phyloP scores from a whole-genome alignment of 2,329 filamentous ascomycete species.

The Hypoxylon sp. region DNA sequence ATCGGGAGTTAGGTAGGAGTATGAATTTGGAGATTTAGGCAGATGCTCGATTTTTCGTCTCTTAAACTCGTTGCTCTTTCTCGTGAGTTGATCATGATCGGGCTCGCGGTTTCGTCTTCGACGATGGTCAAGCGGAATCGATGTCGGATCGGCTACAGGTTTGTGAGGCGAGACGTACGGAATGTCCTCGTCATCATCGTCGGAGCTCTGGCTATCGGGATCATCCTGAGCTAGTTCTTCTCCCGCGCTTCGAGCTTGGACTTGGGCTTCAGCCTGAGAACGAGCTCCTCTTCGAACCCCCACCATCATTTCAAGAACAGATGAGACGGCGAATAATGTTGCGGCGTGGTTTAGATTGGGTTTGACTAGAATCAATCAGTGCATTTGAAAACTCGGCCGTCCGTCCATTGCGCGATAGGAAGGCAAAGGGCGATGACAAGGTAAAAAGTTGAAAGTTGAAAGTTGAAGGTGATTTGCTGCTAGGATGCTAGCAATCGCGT shows the following conservation, averaged over 20 bases:
- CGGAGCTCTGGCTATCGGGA: constrained; percentile 30
- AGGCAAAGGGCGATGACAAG: no score
- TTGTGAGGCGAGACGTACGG: constrained; percentile 34
- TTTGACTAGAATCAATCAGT: background rate
- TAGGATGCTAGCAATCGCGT: no score
- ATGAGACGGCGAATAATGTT: background rate
- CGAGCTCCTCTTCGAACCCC: constrained; percentile 23
- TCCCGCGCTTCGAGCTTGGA: constrained; percentile 6
- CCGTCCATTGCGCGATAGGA: background rate
- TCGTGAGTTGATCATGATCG: background rate
- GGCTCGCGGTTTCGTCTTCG: constrained; percentile 2
- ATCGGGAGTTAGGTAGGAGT: constrained; percentile 8
- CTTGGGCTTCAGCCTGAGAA: background rate
- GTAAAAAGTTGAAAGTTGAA: no score
- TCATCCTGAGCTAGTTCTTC: constrained; percentile 5
- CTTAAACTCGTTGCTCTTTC: constrained; percentile 15
- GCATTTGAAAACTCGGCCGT: background rate
- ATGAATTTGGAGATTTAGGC: background rate
- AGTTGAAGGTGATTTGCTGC: no score
- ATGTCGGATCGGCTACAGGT: background rate
- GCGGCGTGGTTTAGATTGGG: background rate
- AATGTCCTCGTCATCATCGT: constrained; percentile 40
- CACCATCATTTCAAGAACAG: constrained; percentile 30
- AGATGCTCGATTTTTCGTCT: constrained; percentile 30
- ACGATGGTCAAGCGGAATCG: constrained; percentile 14